Percentiles rank a stretch among this genome's conserved stretches.
phyloP scores from a whole-genome alignment of 495 filamentous ascomycete species.

The Penicillium canescens region DNA sequence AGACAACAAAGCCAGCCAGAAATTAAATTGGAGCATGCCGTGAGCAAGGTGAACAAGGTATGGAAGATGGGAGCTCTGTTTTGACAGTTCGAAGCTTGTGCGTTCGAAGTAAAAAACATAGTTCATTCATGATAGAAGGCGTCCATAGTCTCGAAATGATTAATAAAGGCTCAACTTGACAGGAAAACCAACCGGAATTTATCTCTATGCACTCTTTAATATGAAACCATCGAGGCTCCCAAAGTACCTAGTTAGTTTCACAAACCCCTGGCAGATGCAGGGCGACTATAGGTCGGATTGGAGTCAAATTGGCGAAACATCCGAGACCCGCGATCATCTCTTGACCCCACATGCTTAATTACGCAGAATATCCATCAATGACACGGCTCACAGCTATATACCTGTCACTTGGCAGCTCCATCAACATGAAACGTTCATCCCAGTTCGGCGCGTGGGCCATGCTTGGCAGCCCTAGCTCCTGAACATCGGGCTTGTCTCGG shows the following conservation, averaged over 20 bases:
- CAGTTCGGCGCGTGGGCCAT: conserved; percentile 26
- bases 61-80: no score
- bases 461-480: conserved; percentile 20
- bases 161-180: no score
- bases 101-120: no score
- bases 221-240: background rate
- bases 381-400: background rate
- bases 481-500: conserved; percentile 18
- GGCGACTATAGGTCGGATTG: background rate
- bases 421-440: conserved; percentile 27
- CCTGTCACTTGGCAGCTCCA: background rate
- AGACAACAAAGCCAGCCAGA: background rate
- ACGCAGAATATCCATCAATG: background rate
- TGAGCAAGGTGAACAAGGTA: background rate
- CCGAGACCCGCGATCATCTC: background rate
- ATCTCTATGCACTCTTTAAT: background rate
- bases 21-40: background rate
- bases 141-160: no score
- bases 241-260: conserved; percentile 1
- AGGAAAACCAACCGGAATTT: background rate
- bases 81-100: no score
- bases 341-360: conserved; percentile 3
- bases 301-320: background rate
- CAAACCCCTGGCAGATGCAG: background rate
- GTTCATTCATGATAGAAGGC: no score